phyloP scores from a whole-genome alignment of 768 basidiomycete genomes.

The Thelephora ganbajun region DNA sequence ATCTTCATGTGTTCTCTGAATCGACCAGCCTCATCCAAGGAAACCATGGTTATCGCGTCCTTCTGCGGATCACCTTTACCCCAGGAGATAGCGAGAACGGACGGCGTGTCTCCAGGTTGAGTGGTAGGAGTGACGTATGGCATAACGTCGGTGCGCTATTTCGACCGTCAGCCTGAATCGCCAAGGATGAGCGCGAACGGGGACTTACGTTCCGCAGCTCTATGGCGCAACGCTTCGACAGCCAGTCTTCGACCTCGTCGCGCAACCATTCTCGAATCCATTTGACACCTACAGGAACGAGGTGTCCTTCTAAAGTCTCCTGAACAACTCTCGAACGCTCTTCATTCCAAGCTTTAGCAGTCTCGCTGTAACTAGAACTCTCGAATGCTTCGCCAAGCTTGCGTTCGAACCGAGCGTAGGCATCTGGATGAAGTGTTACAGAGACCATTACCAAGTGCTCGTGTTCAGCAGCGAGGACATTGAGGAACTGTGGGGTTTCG shows the following conservation, averaged over 20 bases:
- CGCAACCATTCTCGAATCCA: slow-evolving; percentile 84
- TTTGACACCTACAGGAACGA: slow-evolving; percentile 75
- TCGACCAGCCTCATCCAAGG: slow-evolving; percentile 78
- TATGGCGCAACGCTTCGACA: slow-evolving; percentile 55
- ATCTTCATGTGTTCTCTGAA: slow-evolving; percentile 83
- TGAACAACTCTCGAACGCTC: slow-evolving; percentile 68
- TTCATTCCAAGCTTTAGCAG: slow-evolving; percentile 84
- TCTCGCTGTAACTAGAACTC: slow-evolving; percentile 74
- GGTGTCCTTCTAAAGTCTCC: slow-evolving; percentile 63
- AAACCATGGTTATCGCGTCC: slow-evolving; percentile 77
- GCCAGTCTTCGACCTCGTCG: slow-evolving; percentile 78
- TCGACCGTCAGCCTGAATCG: slow-evolving; percentile 3
- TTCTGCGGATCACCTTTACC: slow-evolving; percentile 90
- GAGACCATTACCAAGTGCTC: slow-evolving; percentile 73
- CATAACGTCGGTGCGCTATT: slow-evolving; percentile 71
- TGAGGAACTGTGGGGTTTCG: slow-evolving; percentile 67
- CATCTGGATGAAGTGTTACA: slow-evolving; percentile 50
- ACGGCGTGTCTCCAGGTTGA: slow-evolving; percentile 55
- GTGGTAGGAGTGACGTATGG: slow-evolving; percentile 53
- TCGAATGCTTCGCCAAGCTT: slow-evolving; percentile 69
- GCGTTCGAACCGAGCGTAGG: slow-evolving; percentile 55
- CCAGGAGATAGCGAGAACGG: slow-evolving; percentile 86
- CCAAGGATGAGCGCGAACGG: neutral
- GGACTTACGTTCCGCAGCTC: slow-evolving; percentile 56
- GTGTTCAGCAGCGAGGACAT: slow-evolving; percentile 84